Conservation (phyloP, 1,139 yeast genomes). For the Candida tropicalis region DNA sequence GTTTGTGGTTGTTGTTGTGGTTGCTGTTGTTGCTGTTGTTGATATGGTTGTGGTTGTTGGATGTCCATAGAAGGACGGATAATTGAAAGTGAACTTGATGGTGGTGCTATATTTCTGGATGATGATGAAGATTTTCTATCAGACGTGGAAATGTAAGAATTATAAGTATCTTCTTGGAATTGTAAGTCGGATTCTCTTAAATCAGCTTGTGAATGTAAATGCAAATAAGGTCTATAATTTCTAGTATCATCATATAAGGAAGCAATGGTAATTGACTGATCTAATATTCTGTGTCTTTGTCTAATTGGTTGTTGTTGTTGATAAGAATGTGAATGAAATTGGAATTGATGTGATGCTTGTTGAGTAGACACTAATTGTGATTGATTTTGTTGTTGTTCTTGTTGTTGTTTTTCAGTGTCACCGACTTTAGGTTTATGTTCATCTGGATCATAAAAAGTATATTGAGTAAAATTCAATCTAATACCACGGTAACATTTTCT, state of each 20-base stretch:
- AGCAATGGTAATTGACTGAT: conserved; percentile 48
- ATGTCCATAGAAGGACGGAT: not conserved
- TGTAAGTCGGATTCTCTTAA: conserved; percentile 36
- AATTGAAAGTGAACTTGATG: conserved; percentile 1
- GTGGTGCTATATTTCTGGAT: conserved; percentile 10
- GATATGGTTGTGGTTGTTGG: conserved; percentile 7
- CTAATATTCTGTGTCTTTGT: conserved; percentile 27
- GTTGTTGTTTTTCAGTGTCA: not conserved
- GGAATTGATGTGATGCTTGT: not conserved
- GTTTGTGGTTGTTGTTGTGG: conserved; percentile 7
- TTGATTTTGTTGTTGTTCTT: not conserved
- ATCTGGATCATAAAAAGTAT: conserved; percentile 42
- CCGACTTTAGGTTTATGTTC: conserved; percentile 12
- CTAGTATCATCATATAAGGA: conserved; percentile 38
- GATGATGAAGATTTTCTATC: conserved; percentile 5
- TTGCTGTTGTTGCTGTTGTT: conserved; percentile 7
- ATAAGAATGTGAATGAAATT: not conserved
- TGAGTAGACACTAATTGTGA: not conserved
- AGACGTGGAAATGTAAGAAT: conserved; percentile 6
- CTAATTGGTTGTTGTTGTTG: conserved; percentile 1
- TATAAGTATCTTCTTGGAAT: conserved; percentile 30
- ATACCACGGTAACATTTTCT: conserved; percentile 48
- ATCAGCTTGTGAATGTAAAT: conserved; percentile 33
- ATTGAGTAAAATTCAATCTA: conserved; percentile 49
- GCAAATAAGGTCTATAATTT: conserved; percentile 36